Evolutionary conservation across 495 filamentous ascomycete species (phyloP).

Genomic region (Penicillium diatomitis): DNA sequence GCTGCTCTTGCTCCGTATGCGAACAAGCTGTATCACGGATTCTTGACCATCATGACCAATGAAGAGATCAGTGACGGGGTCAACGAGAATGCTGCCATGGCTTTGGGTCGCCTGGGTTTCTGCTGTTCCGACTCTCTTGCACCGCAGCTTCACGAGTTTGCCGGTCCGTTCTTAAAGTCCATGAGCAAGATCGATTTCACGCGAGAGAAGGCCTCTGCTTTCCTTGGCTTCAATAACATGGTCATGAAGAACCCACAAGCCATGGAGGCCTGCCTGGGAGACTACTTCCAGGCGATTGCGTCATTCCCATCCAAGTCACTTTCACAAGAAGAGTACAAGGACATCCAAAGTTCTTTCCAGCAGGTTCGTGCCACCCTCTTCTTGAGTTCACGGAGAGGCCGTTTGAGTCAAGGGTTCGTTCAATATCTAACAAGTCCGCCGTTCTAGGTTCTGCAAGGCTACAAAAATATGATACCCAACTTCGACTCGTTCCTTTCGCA

Average conservation of each 20-base stretch:
- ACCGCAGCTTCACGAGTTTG: constrained; percentile 72
- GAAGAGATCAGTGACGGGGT: constrained; percentile 82
- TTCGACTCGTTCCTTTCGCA: constrained; percentile 71
- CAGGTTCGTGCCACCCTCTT: constrained; percentile 23
- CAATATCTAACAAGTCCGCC: constrained; percentile 3
- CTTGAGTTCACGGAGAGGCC: too few relatives aligned
- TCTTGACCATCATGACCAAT: constrained; percentile 70
- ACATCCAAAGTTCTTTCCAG: constrained; percentile 43
- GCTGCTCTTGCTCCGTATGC: constrained; percentile 71
- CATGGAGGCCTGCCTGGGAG: constrained; percentile 75
- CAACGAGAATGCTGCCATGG: constrained; percentile 90
- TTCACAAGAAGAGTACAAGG: constrained; percentile 41
- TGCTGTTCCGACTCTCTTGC: constrained; percentile 67
- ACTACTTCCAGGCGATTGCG: constrained; percentile 80
- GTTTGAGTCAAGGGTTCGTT: too few relatives aligned
- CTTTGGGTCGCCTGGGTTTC: constrained; percentile 82
- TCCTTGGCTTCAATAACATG: constrained; percentile 79
- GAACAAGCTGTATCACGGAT: constrained; percentile 63
- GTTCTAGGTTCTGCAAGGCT: constrained; percentile 66
- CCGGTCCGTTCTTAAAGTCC: constrained; percentile 67
- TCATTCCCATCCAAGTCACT: constrained; percentile 54
- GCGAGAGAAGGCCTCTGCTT: constrained; percentile 89
- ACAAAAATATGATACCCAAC: constrained; percentile 76
- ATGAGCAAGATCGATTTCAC: constrained; percentile 81
- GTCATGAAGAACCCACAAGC: constrained; percentile 82